phyloP scores from a whole-genome alignment of 352 stramenopile genomes.

The Thraustochytrium sp. region DNA sequence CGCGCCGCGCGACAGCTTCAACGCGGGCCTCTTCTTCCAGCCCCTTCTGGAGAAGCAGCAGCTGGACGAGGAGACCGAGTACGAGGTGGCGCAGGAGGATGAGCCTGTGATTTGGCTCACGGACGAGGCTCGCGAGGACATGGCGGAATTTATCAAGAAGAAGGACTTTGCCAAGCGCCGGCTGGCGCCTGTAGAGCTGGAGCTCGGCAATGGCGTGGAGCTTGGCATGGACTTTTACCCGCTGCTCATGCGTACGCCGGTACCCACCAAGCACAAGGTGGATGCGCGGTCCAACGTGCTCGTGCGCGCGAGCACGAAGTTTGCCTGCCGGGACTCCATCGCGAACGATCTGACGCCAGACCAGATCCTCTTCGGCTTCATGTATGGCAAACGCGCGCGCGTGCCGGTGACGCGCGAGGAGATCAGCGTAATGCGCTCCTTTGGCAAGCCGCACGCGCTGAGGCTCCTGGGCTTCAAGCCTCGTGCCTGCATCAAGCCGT shows the following conservation, averaged over 20 bases:
- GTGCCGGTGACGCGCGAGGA: neutral
- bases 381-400: neutral
- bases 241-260: neutral
- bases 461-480: conserved; percentile 2
- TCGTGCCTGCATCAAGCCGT: neutral
- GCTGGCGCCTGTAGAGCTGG: neutral
- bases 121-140: neutral
- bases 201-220: neutral
- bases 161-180: conserved; percentile 33
- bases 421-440: neutral
- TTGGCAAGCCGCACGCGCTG: neutral
- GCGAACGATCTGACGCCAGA: conserved; percentile 8
- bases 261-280: neutral
- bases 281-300: neutral
- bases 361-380: neutral
- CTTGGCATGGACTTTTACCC: conserved; percentile 4
- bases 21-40: neutral
- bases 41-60: neutral
- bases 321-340: conserved; percentile 17
- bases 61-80: neutral
- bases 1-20: neutral
- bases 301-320: neutral
- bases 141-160: conserved; percentile 6
- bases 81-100: neutral
- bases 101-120: neutral